Evolutionary conservation across 441 rosid species (phyloP).

Genomic region (Gossypium lobatum): DNA sequence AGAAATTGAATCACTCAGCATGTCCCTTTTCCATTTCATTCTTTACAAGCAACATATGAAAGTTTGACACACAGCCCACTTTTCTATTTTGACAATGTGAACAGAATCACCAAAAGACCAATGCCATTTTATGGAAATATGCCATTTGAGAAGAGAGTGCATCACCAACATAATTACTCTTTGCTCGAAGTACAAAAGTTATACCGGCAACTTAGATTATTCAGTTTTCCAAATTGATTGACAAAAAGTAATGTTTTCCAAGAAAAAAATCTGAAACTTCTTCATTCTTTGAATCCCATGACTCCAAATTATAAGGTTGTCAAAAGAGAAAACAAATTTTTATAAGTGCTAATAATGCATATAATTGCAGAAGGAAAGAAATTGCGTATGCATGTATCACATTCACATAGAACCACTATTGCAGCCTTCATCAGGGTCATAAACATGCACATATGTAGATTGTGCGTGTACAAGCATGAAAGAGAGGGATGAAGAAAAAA

Average conservation of each 20-base stretch:
- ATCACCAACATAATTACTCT: neutral
- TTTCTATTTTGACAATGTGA: neutral
- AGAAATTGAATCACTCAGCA: neutral
- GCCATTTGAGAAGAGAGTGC: neutral
- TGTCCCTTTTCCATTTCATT: neutral
- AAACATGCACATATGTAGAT: neutral
- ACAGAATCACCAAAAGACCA: slow-evolving; percentile 4
- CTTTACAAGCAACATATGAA: neutral
- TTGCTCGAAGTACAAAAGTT: neutral
- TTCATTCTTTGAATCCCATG: slow-evolving; percentile 10
- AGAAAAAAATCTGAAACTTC: neutral
- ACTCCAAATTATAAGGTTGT: neutral
- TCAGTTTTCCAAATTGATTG: neutral
- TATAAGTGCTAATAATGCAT: neutral
- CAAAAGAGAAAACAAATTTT: neutral
- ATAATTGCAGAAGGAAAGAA: neutral
- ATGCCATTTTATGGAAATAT: neutral
- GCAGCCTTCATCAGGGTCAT: neutral
- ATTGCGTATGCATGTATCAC: neutral
- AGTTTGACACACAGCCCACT: neutral
- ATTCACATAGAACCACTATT: neutral
- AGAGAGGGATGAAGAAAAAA: neutral
- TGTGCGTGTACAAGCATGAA: neutral
- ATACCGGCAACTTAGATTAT: slow-evolving; percentile 1
- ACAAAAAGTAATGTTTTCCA: neutral